Conservation (phyloP, 495 filamentous ascomycete genomes). For the Aspergillus bertholletiae region DNA sequence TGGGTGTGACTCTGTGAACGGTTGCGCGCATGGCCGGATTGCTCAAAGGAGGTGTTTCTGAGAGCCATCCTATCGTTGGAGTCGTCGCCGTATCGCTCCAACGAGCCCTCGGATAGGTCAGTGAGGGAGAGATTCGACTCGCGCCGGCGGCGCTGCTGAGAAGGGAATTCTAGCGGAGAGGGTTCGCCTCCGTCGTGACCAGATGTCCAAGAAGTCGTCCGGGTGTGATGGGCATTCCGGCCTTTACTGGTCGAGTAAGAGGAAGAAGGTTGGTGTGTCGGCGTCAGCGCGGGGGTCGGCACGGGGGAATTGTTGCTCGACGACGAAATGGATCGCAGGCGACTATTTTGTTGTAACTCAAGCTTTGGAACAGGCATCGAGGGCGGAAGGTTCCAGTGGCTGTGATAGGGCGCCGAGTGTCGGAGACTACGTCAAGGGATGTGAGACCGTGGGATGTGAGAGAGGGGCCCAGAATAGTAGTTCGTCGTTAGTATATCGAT, state of each 20-base stretch:
- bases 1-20: constrained; percentile 35
- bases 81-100: constrained; percentile 23
- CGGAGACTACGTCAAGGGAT: constrained; percentile 17
- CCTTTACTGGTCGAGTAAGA: constrained; percentile 1
- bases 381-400: constrained; percentile 3
- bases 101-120: constrained; percentile 34
- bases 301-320: neutral
- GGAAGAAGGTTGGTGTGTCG: constrained; percentile 3
- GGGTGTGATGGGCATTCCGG: constrained; percentile 38
- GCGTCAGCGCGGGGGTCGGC: constrained; percentile 10
- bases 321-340: constrained; percentile 10
- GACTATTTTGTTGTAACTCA: constrained; percentile 12
- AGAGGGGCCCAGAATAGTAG: neutral
- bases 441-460: neutral
- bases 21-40: constrained; percentile 29
- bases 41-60: constrained; percentile 38
- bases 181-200: constrained; percentile 34
- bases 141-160: constrained; percentile 32
- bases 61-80: constrained; percentile 27
- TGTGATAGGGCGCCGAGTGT: constrained; percentile 10
- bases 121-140: constrained; percentile 37
- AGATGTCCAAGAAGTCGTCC: constrained; percentile 40
- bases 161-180: constrained; percentile 18
- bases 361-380: constrained; percentile 16
- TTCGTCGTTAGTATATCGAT: too few relatives aligned